phyloP scores from a whole-genome alignment of 345 rosid genomes.

The Eucalyptus microcorys region DNA sequence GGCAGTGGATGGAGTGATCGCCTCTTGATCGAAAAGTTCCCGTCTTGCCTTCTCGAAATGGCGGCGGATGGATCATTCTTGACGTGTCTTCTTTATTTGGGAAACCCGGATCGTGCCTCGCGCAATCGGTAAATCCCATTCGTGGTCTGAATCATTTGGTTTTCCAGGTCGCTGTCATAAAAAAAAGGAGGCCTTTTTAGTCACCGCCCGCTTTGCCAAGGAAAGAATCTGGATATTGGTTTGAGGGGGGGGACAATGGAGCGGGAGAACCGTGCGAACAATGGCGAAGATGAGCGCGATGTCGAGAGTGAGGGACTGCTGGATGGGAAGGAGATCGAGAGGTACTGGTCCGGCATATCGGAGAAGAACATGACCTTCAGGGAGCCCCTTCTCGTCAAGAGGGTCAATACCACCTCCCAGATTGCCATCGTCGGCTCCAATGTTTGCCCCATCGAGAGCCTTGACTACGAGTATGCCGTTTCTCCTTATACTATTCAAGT shows the following conservation, averaged over 20 bases:
- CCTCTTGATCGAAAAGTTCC: not conserved
- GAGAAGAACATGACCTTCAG: constrained; percentile 1
- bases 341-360: not conserved
- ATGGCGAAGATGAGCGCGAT: constrained; percentile 3
- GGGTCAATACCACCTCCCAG: constrained; percentile 32
- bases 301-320: constrained; percentile 5
- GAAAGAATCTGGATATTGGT: not conserved
- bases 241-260: not conserved
- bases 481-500: not conserved
- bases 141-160: not conserved
- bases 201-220: not conserved
- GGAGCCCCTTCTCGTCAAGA: constrained; percentile 28
- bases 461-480: constrained; percentile 30
- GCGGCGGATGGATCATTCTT: not conserved
- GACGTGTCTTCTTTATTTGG: not conserved
- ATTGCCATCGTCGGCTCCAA: constrained; percentile 38
- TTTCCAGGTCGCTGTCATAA: not conserved
- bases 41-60: not conserved
- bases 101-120: not conserved
- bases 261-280: not conserved
- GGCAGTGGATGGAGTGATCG: not conserved
- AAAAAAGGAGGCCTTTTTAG: not conserved
- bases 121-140: not conserved
- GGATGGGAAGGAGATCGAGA: constrained; percentile 5
- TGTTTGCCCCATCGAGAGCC: constrained; percentile 31